Evolutionary conservation across 257 asterid species (phyloP), one percentile per base, ranked within the genome.

Genomic region (Anisodus tanguticus): DNA sequence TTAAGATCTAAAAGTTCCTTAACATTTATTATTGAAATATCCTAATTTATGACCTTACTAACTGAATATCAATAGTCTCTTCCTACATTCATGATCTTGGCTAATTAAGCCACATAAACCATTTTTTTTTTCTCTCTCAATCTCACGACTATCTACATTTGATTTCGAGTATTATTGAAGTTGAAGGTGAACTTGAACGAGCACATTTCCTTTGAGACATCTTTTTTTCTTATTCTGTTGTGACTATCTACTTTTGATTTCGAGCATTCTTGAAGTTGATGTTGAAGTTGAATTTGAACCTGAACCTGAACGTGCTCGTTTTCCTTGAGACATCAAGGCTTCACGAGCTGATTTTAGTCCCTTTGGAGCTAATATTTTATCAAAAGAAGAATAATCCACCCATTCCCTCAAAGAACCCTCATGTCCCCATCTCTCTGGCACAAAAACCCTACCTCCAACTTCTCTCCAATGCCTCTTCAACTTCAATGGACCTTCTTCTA

Each of bases 351-450:
- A 70, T 8, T 15, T 15, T 9, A 70, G 10, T 41, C 79, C 79
- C 53, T 70, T 70, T 8, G 79, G 55, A 70, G 79, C 79, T 10
- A 70, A 11, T 2, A 41, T 15, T 37, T 53, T 49, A 70, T 70
- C 79, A 70, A 70, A 70, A 5, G 79, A 70, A 70, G 79, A 39
- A 70, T 16, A 70, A 70, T 70, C 79, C 79, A 70, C 39, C 79
- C 79, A 59, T n/a, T 59, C 66, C 66, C 4, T 17, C 26, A 59
- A 59, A 59, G 19, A 16, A 59, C 26, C 66, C 31, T 59, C 66
- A 17, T 59, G 66, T 17, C 31, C 66, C 66, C 66, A 59, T 59
- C 8, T 59, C 7, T 59, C 66, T 2, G 66, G 66, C 22, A 59
- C 66, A 59, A n/a, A 59, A 7, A 59, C 66, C 10, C 66, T 59